Evolutionary conservation across 2,329 filamentous ascomycete genomes (phyloP).

Genomic region (Beauveria brongniartii): DNA sequence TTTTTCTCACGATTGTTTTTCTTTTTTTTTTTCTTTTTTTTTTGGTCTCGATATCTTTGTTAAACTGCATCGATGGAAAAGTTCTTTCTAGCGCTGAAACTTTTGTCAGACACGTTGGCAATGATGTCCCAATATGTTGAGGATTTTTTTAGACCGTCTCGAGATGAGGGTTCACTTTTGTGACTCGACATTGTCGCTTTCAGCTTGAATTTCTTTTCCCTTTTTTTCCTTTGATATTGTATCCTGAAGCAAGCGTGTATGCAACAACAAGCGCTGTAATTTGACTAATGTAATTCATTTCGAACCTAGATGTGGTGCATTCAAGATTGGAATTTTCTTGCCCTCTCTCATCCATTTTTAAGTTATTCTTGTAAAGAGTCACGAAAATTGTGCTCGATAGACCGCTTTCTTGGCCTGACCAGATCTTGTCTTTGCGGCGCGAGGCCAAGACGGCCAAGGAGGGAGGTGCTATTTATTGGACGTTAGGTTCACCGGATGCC

Average conservation of each 20-base stretch:
- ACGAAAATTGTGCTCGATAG: background rate
- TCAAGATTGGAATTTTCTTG: background rate
- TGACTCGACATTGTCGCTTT: background rate
- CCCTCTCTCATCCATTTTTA: background rate
- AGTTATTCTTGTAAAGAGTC: background rate
- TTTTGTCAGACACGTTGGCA: background rate
- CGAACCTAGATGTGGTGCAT: background rate
- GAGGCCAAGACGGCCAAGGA: constrained; percentile 67
- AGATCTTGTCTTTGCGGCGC: constrained; percentile 33
- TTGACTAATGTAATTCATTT: background rate
- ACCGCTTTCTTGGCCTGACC: background rate
- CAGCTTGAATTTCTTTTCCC: background rate
- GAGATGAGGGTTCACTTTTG: background rate
- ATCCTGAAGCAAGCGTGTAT: background rate
- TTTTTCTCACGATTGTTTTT: background rate
- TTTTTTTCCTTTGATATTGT: background rate
- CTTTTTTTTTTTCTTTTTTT: too few relatives aligned
- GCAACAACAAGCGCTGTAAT: background rate
- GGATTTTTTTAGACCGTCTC: background rate
- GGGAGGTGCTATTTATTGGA: constrained; percentile 31
- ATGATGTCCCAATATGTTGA: background rate
- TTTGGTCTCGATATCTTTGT: background rate
- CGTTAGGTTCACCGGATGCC: constrained; percentile 44
- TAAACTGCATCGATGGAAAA: background rate
- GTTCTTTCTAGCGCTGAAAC: background rate